Base-by-base conservation (phyloP, 2,329 filamentous ascomycete genomes). In the Colletotrichum lentis region DNA sequence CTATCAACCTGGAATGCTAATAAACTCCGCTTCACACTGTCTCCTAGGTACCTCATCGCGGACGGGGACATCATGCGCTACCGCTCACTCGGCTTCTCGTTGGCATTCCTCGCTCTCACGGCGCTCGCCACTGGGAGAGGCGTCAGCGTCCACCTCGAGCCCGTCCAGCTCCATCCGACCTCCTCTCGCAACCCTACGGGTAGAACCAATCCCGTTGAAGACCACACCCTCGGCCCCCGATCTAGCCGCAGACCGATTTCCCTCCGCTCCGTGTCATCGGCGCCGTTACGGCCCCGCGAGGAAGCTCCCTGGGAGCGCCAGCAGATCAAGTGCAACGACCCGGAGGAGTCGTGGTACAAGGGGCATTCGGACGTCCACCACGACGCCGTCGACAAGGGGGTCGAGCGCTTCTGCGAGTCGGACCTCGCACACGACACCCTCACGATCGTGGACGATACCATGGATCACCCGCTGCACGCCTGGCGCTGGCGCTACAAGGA, bases 201-300 rank as follows among this genome's bases (percentile, higher is more conserved):
- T 10, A 39, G 20, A 54, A 22, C 12, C 6, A 8, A 6, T 20
- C 5, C 8, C 3, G 3, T 10, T 3, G n/a, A 39, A 39, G n/a
- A 39, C 3, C 11, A 3, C 12, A 16, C 5, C n/a, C 35, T 22
- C 50, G 12, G 31, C 4, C n/a, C 12, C 4, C n/a, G 31, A 16
- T 39, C 31, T 10, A n/a, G 12, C 5, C 41, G 41, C 44, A 22
- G 11, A 73, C 83, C 53, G 71, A 85, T 3, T 27, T 72, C 0
- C 70, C 77, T 27, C 57, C 55, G 18, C 12, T 24, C 6, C 18
- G 22, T 6, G 11, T 14, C n/a, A 12, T 27, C 3, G 2, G 43
- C 20, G 3, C 18, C 20, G 3, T 11, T 18, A 4, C 18, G 11
- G 12, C 27, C 12, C 43, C 18, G 11, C 12, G 27, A 37, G 5